A percentile compares a stretch with the other conserved stretches of the same genome.
Conservation (phyloP, 2,329 filamentous ascomycete genomes). For the Dactylellina leptospora region DNA sequence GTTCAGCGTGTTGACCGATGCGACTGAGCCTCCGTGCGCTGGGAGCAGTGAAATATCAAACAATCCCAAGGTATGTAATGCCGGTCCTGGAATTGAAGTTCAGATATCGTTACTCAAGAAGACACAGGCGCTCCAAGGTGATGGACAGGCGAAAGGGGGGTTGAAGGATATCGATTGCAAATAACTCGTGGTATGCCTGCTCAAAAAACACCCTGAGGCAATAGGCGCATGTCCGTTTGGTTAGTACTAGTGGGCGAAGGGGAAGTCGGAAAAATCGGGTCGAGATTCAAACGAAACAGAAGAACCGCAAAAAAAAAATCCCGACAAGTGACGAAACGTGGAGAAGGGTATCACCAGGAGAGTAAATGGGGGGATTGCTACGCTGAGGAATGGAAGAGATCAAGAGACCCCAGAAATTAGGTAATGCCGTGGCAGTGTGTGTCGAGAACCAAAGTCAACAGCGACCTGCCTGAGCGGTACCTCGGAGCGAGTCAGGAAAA, state of each 20-base stretch:
- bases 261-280: constrained; percentile 19
- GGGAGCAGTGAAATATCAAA: constrained; percentile 33
- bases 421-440: constrained; percentile 43
- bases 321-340: constrained; percentile 35
- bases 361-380: constrained; percentile 29
- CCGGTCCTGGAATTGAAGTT: constrained; percentile 24
- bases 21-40: constrained; percentile 46
- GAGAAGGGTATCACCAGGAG: constrained; percentile 46
- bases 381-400: constrained; percentile 45
- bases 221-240: constrained; percentile 38
- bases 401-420: constrained; percentile 47
- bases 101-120: constrained; percentile 24
- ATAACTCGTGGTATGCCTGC: constrained; percentile 17
- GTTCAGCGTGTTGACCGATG: constrained; percentile 24
- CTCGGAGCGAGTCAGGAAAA: background rate
- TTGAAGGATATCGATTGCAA: constrained; percentile 29
- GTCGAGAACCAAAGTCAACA: constrained; percentile 27
- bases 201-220: constrained; percentile 40
- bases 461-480: constrained; percentile 38
- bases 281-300: constrained; percentile 33
- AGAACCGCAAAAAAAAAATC: constrained; percentile 2
- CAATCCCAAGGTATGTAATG: constrained; percentile 22
- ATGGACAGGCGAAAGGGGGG: constrained; percentile 22
- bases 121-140: constrained; percentile 8
- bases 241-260: constrained; percentile 23